Evolutionary conservation across 1,284 basidiomycete species (phyloP), one percentile per base, ranked within the genome.

Genomic region (Cryptococcus sp.): DNA sequence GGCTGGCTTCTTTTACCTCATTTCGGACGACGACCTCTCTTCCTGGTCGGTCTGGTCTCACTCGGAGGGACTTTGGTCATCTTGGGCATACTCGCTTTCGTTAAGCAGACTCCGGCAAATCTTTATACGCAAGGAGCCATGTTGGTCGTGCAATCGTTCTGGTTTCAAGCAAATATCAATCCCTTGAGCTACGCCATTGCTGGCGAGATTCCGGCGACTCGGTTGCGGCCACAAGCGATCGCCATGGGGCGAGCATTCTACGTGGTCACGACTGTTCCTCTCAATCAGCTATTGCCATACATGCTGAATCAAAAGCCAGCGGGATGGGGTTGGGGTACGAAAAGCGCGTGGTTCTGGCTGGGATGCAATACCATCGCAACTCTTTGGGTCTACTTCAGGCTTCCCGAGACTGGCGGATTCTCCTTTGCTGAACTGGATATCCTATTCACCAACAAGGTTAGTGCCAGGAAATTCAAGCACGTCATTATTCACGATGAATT

Each of bases 181-280:
- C n/a, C n/a, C n/a, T n/a, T n/a, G n/a, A n/a, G 66, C 64, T 73
- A 61, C 11, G 57, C 68, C 32, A 71, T 57, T 18, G 36, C 74
- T 21, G 68, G 72, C 37, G 74, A 76, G 50, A 60, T 76, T 32
- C 52, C 63, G 0, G 67, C 70, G 14, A 73, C 72, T 10, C 69
- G 74, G 23, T 60, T 76, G 9, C 63, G 74, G 50, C 66, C 72
- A 37, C 78, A 78, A 64, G 72, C 77, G 2, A 68, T 78, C 61
- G 76, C 74, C 7, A 67, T 79, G n/a, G 67, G 73, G 16, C 69
- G 78, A n/a, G 70, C 68, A 51, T 50, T 64, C 14, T 78, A 77
- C 67, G 70, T 75, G 54, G 57, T 55, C 43, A 37, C 22, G 41
- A 22, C 16, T 10, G n/a, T n/a, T n/a, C n/a, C n/a, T n/a, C n/a